Conservation (phyloP, 164 flowering plant genomes). For the Hamamelis virginiana region DNA sequence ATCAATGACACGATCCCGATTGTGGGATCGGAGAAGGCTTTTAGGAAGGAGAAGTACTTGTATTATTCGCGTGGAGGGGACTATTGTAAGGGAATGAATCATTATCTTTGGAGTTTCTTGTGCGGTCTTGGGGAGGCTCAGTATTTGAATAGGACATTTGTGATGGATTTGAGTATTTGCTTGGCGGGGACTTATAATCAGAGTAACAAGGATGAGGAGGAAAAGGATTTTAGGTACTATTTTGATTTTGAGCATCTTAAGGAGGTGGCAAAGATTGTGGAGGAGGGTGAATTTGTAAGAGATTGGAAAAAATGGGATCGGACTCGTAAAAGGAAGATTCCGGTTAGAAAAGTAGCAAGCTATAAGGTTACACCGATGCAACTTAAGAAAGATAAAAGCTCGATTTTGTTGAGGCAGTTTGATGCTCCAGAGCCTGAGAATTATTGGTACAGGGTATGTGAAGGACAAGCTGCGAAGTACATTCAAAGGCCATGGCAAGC, state of each 20-base stretch:
- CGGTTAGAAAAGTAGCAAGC: conserved; percentile 60
- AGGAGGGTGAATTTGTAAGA: conserved; percentile 65
- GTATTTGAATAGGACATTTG: conserved; percentile 84
- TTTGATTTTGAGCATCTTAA: conserved; percentile 94
- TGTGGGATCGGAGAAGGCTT: conserved; percentile 52
- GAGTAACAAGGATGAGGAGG: conserved; percentile 74
- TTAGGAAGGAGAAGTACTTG: conserved; percentile 78
- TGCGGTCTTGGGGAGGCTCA: conserved; percentile 96
- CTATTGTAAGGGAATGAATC: conserved; percentile 95
- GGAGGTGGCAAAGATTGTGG: conserved; percentile 73
- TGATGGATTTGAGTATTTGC: conserved; percentile 86
- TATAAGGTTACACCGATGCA: conserved; percentile 88
- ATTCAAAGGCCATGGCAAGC: conserved; percentile 94
- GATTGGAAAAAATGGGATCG: conserved; percentile 83
- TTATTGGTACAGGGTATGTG: conserved; percentile 96
- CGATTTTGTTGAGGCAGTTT: conserved; percentile 87
- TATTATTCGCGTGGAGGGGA: conserved; percentile 93
- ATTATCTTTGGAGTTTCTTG: conserved; percentile 85
- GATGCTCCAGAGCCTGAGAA: conserved; percentile 91
- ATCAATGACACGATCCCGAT: conserved; percentile 86
- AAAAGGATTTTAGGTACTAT: conserved; percentile 88
- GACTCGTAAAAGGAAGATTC: conserved; percentile 55
- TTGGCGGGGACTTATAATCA: conserved; percentile 56
- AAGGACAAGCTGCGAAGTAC: conserved; percentile 78
- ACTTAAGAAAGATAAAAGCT: conserved; percentile 71